phyloP scores from a whole-genome alignment of 2,329 filamentous ascomycete species.

The Aureobasidium sp. region DNA sequence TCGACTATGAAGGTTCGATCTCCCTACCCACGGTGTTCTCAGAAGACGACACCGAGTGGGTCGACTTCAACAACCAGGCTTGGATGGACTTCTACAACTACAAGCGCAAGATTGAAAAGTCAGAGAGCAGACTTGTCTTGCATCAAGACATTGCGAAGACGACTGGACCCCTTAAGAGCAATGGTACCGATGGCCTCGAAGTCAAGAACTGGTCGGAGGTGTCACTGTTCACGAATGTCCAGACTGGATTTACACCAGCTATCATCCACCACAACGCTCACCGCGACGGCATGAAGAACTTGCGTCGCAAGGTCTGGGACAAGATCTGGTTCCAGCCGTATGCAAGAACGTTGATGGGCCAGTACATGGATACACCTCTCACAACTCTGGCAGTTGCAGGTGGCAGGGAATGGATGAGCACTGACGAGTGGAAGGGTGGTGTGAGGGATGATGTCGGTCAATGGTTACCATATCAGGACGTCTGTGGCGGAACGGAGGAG shows the following conservation, averaged over 20 bases:
- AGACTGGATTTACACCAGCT: slow-evolving; percentile 17
- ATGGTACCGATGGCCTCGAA: slow-evolving; percentile 12
- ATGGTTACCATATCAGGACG: slow-evolving; percentile 13
- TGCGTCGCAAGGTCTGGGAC: slow-evolving; percentile 11
- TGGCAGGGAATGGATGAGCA: slow-evolving; percentile 21
- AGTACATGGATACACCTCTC: slow-evolving; percentile 17
- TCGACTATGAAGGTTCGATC: slow-evolving; percentile 26
- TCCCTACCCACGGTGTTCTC: slow-evolving; percentile 25
- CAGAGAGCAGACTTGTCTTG: slow-evolving; percentile 14
- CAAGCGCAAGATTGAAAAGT: slow-evolving; percentile 20
- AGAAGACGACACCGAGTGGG: slow-evolving; percentile 26
- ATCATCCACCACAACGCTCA: slow-evolving; percentile 17
- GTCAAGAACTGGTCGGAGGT: slow-evolving; percentile 17
- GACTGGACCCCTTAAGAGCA: slow-evolving; percentile 15
- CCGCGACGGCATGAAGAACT: slow-evolving; percentile 14
- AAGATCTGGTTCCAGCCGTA: slow-evolving; percentile 19
- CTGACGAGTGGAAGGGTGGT: slow-evolving; percentile 11
- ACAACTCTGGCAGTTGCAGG: slow-evolving; percentile 31
- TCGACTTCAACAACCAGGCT: slow-evolving; percentile 20
- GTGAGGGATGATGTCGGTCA: slow-evolving; percentile 27
- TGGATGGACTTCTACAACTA: slow-evolving; percentile 18
- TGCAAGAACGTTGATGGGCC: slow-evolving; percentile 18
- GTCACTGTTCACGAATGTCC: slow-evolving; percentile 17
- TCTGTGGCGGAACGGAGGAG: slow-evolving; percentile 1
- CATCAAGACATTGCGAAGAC: slow-evolving; percentile 20